These are phyloP conservation scores for Ocimum tenuiflorum DNA, from an alignment of 257 asterid genomes.

Conservation along the genomic window DNA sequence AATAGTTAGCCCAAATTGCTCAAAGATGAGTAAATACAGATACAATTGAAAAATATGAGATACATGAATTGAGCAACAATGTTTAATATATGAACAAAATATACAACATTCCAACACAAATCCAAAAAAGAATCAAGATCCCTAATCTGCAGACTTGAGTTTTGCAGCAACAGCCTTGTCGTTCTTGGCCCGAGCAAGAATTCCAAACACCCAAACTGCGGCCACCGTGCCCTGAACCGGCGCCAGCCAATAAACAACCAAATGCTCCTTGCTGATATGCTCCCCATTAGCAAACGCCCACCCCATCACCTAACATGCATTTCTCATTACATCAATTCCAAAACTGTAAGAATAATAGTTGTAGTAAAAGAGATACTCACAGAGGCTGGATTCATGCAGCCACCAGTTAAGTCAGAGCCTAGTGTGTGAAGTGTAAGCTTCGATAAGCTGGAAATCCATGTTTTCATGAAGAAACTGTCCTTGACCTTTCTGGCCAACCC, in stretches of 20 bases:
- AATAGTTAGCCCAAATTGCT: not conserved
- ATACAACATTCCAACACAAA: slow-evolving; percentile 10
- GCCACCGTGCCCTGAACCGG: slow-evolving; percentile 64
- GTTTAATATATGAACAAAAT: slow-evolving; percentile 13
- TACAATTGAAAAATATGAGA: not conserved
- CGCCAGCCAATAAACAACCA: slow-evolving; percentile 75
- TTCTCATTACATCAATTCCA: not conserved
- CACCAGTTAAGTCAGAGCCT: slow-evolving; percentile 82
- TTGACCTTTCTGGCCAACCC: slow-evolving; percentile 40
- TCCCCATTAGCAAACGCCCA: slow-evolving; percentile 83
- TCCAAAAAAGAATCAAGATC: not conserved
- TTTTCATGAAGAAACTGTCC: slow-evolving; percentile 53
- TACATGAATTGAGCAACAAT: not conserved
- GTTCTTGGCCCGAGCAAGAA: slow-evolving; percentile 25
- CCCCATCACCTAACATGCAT: slow-evolving; percentile 55
- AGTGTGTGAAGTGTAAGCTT: slow-evolving; percentile 68
- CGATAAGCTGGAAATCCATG: slow-evolving; percentile 72
- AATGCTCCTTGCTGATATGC: slow-evolving; percentile 67
- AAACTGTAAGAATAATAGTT: not conserved
- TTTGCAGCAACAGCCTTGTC: slow-evolving; percentile 10
- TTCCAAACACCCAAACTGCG: slow-evolving; percentile 53
- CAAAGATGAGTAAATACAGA: not conserved
- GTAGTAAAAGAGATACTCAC: slow-evolving; percentile 32
- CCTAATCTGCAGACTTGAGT: slow-evolving; percentile 25
- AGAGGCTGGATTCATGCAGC: slow-evolving; percentile 88